Evolutionary conservation across 495 filamentous ascomycete genomes (phyloP).

Genomic region (Trichoderma erinaceum): DNA sequence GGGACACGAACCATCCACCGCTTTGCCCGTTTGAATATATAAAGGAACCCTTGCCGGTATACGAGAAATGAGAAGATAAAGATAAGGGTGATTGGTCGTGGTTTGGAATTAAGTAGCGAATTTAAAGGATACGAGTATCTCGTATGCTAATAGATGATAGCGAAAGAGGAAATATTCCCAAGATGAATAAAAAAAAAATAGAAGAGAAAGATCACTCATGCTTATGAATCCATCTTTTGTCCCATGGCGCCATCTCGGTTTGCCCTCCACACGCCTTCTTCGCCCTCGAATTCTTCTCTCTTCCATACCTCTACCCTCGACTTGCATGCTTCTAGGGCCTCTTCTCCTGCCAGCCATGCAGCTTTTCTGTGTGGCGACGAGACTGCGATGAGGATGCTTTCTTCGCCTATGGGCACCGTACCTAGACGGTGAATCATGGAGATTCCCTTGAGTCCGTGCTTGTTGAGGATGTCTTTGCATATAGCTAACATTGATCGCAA

Average conservation of each 20-base stretch:
- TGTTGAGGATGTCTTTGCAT: constrained; percentile 48
- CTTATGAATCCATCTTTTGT: constrained; percentile 29
- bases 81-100: no score
- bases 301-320: constrained; percentile 91
- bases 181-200: not conserved
- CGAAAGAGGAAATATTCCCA: not conserved
- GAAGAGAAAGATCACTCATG: constrained; percentile 16
- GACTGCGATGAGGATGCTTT: constrained; percentile 87
- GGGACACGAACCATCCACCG: not conserved
- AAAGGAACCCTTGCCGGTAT: constrained; percentile 7
- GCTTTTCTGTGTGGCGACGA: constrained; percentile 78
- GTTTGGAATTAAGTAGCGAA: not conserved
- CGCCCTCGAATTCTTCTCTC: constrained; percentile 76
- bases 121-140: not conserved
- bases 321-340: constrained; percentile 84
- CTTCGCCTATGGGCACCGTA: constrained; percentile 76
- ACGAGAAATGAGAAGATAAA: not conserved
- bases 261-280: constrained; percentile 80
- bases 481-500: constrained; percentile 70
- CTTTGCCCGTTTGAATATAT: constrained; percentile 15
- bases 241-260: constrained; percentile 72
- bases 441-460: constrained; percentile 61
- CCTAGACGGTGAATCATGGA: constrained; percentile 85
- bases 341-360: constrained; percentile 85
- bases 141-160: not conserved